Conservation (phyloP, 441 rosid species). For the Capsella rubella region DNA sequence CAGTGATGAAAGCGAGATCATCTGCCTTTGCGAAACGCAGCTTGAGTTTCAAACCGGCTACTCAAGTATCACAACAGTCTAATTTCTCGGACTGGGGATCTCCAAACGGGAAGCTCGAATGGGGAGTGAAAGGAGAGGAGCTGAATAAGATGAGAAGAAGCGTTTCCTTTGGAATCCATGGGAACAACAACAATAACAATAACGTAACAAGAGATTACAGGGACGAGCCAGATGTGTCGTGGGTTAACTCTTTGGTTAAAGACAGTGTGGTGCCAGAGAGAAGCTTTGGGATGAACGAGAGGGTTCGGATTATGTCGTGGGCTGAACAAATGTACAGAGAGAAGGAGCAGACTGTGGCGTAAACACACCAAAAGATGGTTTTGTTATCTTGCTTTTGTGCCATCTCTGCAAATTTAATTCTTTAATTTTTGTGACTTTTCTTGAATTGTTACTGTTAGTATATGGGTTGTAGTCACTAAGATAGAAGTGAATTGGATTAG, state of each 20-base stretch:
- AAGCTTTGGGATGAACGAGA: conserved; percentile 39
- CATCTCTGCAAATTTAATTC: conserved; percentile 36
- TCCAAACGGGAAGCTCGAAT: conserved; percentile 78
- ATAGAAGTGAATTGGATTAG: conserved; percentile 20
- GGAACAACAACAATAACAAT: conserved; percentile 44
- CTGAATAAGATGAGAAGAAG: conserved; percentile 82
- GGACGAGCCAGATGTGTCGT: conserved; percentile 85
- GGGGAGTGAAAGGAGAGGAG: conserved; percentile 90
- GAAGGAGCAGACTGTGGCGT: conserved; percentile 90
- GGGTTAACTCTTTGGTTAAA: conserved; percentile 85
- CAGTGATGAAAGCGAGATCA: conserved; percentile 86
- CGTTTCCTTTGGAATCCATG: conserved; percentile 77
- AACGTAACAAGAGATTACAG: conserved; percentile 37
- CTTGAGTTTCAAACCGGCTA: conserved; percentile 73
- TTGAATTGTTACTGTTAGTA: conserved; percentile 24
- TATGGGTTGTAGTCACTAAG: conserved; percentile 19
- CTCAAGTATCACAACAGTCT: conserved; percentile 54
- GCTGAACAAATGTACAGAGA: conserved; percentile 84
- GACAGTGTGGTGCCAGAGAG: conserved; percentile 55
- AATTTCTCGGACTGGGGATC: conserved; percentile 78
- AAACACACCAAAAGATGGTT: conserved; percentile 33
- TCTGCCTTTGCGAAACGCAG: conserved; percentile 85
- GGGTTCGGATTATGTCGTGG: conserved; percentile 55
- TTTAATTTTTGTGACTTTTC: conserved; percentile 35
- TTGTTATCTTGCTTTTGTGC: neutral